phyloP scores from a whole-genome alignment of 2,329 filamentous ascomycete genomes.

The Diaporthe sp. region DNA sequence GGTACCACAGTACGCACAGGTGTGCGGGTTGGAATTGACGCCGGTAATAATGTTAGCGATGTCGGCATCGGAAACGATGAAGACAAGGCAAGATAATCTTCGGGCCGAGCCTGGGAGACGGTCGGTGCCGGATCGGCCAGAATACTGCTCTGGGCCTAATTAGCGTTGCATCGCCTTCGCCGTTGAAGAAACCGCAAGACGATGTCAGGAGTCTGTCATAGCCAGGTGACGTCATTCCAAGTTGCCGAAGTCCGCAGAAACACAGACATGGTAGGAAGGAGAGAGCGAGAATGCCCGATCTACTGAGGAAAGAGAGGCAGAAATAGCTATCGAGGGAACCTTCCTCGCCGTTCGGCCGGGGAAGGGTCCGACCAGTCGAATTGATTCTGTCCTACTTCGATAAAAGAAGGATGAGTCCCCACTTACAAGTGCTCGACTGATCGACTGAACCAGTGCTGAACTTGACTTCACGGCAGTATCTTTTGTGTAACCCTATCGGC shows the following conservation, averaged over 20 bases:
- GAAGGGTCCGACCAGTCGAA: not conserved
- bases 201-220: constrained; percentile 16
- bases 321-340: not conserved
- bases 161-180: constrained; percentile 3
- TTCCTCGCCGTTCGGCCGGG: constrained; percentile 2
- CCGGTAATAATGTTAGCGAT: not conserved
- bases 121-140: constrained; percentile 3
- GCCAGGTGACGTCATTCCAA: constrained; percentile 20
- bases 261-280: not conserved
- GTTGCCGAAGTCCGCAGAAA: constrained; percentile 11
- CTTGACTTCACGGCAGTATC: not conserved
- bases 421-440: not conserved
- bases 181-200: not conserved
- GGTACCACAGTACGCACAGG: not conserved
- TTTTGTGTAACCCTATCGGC: constrained; percentile 23
- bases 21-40: not conserved
- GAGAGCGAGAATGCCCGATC: not conserved
- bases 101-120: not conserved
- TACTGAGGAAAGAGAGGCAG: not conserved
- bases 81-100: not conserved
- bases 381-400: not conserved
- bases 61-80: not conserved
- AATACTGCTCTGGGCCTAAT: not conserved
- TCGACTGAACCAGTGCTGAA: not conserved
- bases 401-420: not conserved